Conservation (phyloP, 2,329 filamentous ascomycete genomes). For the Trichoderma koningiopsis region DNA sequence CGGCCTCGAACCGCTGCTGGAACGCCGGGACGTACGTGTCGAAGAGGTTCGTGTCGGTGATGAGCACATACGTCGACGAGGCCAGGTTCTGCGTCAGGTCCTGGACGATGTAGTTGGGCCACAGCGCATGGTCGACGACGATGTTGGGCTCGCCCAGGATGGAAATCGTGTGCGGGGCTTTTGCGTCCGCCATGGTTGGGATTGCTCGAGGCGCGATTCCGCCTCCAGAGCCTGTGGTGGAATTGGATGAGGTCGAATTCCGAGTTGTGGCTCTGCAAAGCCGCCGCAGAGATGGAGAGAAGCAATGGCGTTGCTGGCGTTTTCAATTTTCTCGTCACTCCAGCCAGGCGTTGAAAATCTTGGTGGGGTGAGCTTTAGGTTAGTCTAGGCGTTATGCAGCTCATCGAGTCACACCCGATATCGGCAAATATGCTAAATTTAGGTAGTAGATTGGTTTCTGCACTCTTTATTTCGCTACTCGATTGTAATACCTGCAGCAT, state of each 20-base stretch:
- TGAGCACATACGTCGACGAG: conserved; percentile 92
- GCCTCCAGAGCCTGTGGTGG: conserved; percentile 5
- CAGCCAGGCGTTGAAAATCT: conserved; percentile 10
- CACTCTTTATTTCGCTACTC: not conserved
- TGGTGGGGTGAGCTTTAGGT: conserved; percentile 15
- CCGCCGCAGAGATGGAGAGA: not conserved
- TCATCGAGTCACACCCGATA: conserved; percentile 24
- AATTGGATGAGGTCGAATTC: not conserved
- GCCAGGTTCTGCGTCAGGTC: conserved; percentile 77
- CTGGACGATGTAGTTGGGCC: conserved; percentile 76
- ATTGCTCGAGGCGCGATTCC: conserved; percentile 10
- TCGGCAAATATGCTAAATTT: conserved; percentile 20
- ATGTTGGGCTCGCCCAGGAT: conserved; percentile 91
- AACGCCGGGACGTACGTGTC: conserved; percentile 81
- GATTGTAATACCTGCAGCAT: not conserved
- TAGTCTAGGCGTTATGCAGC: not conserved
- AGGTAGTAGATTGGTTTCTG: not conserved
- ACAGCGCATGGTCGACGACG: conserved; percentile 87
- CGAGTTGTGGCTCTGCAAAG: not conserved
- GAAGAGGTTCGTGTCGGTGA: conserved; percentile 92
- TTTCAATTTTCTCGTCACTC: conserved; percentile 11
- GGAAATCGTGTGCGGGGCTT: conserved; percentile 52
- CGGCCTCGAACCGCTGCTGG: conserved; percentile 45
- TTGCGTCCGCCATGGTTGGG: conserved; percentile 12
- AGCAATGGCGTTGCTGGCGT: not conserved